Base-by-base conservation (phyloP, 2,329 filamentous ascomycete species). In the Alternaria panax region DNA sequence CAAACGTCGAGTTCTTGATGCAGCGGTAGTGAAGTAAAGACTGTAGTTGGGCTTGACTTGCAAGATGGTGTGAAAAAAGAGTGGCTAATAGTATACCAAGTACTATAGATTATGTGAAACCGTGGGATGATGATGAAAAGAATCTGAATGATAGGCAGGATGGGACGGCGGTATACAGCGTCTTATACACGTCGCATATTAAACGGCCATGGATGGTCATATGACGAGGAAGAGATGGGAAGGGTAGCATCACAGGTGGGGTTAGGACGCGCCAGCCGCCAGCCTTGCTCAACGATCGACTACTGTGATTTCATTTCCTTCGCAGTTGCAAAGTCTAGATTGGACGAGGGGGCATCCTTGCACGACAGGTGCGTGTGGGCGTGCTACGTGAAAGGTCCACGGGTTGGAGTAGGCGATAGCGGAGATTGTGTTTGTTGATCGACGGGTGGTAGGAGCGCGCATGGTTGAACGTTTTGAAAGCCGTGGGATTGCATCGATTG, bases 11-110 rank as follows among this genome's bases (percentile, higher is more conserved):
- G 45, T 53, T 41, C 47, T 48, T 62, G 58, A 28, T 53, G n/a
- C n/a, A n/a, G n/a, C 50, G 27, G 38, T 53, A 46, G 42, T 16
- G 51, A 53, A 30, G 57, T 63, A 65, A 57, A 59, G 59, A 67
- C 40, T 46, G 61, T 65, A 40, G 34, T 56, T 58, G 55, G 55
- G 56, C 54, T 50, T 30, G 41, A 20, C 45, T 48, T 48, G 45
- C 45, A 48, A 48, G 45, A n/a, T 20, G n/a, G n/a, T n/a, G n/a
- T n/a, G n/a, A n/a, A 24, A 60, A 75, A 74, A 64, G 72, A 75
- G 67, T 73, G 70, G 60, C 67, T 74, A 71, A 69, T 69, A 71
- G 51, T 55, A 51, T 63, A 54, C 45, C 36, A 64, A 62, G 56
- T 50, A 73, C 69, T 72, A 69, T 72, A 57, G 51, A 69, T 63